phyloP scores from a whole-genome alignment of 345 rosid genomes.

The Linum trigynum region DNA sequence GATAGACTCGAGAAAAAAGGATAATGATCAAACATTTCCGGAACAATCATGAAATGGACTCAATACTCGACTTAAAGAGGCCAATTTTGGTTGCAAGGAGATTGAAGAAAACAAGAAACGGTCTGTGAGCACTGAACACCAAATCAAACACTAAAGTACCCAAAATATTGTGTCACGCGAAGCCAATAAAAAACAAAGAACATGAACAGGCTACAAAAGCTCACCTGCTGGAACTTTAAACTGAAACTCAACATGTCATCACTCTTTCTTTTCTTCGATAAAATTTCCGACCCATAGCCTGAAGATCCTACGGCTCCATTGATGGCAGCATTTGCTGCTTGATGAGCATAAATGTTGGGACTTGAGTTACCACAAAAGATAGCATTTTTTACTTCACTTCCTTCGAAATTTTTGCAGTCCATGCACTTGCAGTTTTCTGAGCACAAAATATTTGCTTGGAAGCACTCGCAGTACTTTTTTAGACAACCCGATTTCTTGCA shows the following conservation, averaged over 20 bases:
- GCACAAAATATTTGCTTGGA: slow-evolving; percentile 68
- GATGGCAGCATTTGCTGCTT: slow-evolving; percentile 65
- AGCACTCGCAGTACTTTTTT: slow-evolving; percentile 91
- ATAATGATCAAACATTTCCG: too few species aligned
- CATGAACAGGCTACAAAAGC: neutral
- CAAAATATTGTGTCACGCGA: neutral
- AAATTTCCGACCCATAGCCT: slow-evolving; percentile 34
- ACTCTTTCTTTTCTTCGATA: slow-evolving; percentile 47
- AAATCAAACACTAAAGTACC: neutral
- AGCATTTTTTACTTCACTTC: slow-evolving; percentile 53
- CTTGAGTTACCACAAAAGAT: slow-evolving; percentile 38
- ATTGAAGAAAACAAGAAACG: neutral
- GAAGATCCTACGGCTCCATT: slow-evolving; percentile 54
- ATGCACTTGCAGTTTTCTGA: slow-evolving; percentile 79
- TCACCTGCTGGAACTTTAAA: neutral
- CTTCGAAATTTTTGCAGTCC: slow-evolving; percentile 78
- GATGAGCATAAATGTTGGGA: slow-evolving; percentile 37
- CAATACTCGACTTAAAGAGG: neutral
- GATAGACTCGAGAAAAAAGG: neutral
- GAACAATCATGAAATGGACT: neutral
- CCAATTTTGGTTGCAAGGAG: neutral
- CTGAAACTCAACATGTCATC: slow-evolving; percentile 22
- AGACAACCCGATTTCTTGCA: slow-evolving; percentile 90
- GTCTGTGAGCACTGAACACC: neutral
- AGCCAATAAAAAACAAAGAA: neutral